Percentiles rank a stretch among this genome's conserved stretches.
phyloP scores from a whole-genome alignment of 2,329 filamentous ascomycete genomes.

The Microsporum canis region DNA sequence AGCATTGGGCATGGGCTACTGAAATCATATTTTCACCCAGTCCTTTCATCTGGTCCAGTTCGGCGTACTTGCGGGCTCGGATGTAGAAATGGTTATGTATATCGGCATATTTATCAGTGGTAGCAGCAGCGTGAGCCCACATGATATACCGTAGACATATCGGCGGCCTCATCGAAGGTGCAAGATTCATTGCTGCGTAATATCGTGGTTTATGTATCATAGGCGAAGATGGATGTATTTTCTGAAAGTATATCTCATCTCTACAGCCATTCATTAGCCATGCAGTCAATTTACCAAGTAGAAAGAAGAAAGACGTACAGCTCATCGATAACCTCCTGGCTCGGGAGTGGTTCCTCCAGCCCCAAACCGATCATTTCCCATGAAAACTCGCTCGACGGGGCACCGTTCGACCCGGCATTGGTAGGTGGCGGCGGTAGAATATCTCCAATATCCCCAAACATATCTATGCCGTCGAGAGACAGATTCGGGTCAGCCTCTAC shows the following conservation, averaged over 20 bases:
- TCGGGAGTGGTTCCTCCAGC: conserved; percentile 68
- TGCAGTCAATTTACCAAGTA: background rate
- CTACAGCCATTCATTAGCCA: conserved; percentile 32
- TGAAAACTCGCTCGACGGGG: conserved; percentile 42
- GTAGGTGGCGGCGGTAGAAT: conserved; percentile 13
- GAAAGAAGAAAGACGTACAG: conserved; percentile 44
- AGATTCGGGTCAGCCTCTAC: background rate
- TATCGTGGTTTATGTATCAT: conserved; percentile 87
- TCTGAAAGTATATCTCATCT: conserved; percentile 79
- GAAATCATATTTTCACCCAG: conserved; percentile 84
- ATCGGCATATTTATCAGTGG: conserved; percentile 67
- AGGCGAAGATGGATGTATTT: conserved; percentile 71
- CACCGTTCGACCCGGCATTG: conserved; percentile 17
- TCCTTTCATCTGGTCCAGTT: conserved; percentile 81
- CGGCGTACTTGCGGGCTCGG: conserved; percentile 77
- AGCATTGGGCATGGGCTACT: conserved; percentile 74
- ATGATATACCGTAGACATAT: conserved; percentile 86
- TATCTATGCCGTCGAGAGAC: conserved; percentile 2
- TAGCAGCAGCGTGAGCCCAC: conserved; percentile 84
- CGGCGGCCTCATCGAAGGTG: conserved; percentile 75
- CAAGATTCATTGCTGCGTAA: conserved; percentile 75
- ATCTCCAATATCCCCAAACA: background rate
- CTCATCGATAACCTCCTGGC: conserved; percentile 72
- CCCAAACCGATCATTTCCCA: conserved; percentile 83
- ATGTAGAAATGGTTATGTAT: conserved; percentile 84